Evolutionary conservation across 345 rosid genomes (phyloP).

Genomic region (Camelina neglecta): DNA sequence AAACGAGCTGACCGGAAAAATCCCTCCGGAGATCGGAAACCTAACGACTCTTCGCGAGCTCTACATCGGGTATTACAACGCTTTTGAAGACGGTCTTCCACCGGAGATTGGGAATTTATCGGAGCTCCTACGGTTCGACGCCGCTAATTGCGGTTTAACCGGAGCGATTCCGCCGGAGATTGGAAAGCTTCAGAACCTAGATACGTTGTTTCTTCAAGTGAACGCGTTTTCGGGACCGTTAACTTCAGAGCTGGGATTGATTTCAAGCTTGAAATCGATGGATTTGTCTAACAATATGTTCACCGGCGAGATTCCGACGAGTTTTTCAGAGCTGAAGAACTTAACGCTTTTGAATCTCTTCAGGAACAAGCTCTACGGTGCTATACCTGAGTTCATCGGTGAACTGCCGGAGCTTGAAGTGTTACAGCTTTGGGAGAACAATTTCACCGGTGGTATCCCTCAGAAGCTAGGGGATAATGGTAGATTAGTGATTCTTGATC

Average conservation of each 20-base stretch:
- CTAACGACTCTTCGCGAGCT: conserved; percentile 61
- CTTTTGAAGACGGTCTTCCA: conserved; percentile 64
- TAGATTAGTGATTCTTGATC: conserved; percentile 57
- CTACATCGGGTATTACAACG: conserved; percentile 83
- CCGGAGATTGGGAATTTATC: conserved; percentile 76
- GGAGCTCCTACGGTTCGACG: conserved; percentile 68
- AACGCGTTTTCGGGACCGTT: conserved; percentile 65
- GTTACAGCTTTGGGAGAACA: conserved; percentile 85
- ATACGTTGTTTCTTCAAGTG: conserved; percentile 81
- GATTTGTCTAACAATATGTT: conserved; percentile 81
- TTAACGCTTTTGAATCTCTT: conserved; percentile 72
- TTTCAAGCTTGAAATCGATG: conserved; percentile 71
- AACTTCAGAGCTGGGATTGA: conserved; percentile 55
- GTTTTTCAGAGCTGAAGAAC: conserved; percentile 58
- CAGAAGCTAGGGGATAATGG: conserved; percentile 64
- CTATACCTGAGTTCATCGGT: conserved; percentile 73
- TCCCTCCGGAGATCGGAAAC: conserved; percentile 80
- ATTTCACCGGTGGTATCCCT: conserved; percentile 77
- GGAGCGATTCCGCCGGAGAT: conserved; percentile 72
- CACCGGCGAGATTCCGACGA: conserved; percentile 71
- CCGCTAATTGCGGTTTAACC: conserved; percentile 62
- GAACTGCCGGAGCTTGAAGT: conserved; percentile 73
- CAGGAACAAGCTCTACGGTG: conserved; percentile 74
- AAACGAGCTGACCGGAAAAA: conserved; percentile 64
- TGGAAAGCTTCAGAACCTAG: conserved; percentile 66